These are phyloP conservation scores for Cladorrhinum sp. DNA, from an alignment of 2,329 filamentous ascomycete species.

Conservation along the genomic window DNA sequence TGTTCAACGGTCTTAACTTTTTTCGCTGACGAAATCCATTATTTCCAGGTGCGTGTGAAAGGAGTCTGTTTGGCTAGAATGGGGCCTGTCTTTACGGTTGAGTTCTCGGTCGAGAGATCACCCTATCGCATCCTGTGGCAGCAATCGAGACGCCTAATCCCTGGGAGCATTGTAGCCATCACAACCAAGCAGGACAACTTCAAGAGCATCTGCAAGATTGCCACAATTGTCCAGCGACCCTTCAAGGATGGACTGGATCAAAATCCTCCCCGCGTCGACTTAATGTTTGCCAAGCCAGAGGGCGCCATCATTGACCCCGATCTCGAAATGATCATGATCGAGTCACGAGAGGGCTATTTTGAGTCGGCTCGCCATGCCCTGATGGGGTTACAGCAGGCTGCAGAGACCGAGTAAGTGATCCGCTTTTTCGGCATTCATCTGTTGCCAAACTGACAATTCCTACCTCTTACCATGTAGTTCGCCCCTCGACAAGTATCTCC, in stretches of 20 bases:
- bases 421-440: slow-evolving; percentile 11
- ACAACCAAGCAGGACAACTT: slow-evolving; percentile 60
- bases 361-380: slow-evolving; percentile 74
- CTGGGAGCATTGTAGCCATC: slow-evolving; percentile 53
- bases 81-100: slow-evolving; percentile 64
- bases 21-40: background rate
- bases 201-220: slow-evolving; percentile 62
- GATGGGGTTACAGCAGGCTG: slow-evolving; percentile 64
- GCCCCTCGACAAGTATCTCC: slow-evolving; percentile 61
- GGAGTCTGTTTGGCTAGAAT: slow-evolving; percentile 61
- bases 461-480: slow-evolving; percentile 45
- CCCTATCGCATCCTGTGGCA: slow-evolving; percentile 65
- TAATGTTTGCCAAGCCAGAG: slow-evolving; percentile 63
- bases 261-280: slow-evolving; percentile 69
- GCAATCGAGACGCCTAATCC: slow-evolving; percentile 49
- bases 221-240: slow-evolving; percentile 68
- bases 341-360: slow-evolving; percentile 70
- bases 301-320: slow-evolving; percentile 67
- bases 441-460: slow-evolving; percentile 5
- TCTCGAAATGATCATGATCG: slow-evolving; percentile 73
- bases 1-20: background rate
- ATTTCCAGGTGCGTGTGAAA: slow-evolving; percentile 59
- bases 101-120: slow-evolving; percentile 66
- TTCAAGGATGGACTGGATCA: slow-evolving; percentile 58
- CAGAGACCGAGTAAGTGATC: slow-evolving; percentile 42